phyloP scores from a whole-genome alignment of 2,329 filamentous ascomycete genomes.

The Paecilomyces variotii region DNA sequence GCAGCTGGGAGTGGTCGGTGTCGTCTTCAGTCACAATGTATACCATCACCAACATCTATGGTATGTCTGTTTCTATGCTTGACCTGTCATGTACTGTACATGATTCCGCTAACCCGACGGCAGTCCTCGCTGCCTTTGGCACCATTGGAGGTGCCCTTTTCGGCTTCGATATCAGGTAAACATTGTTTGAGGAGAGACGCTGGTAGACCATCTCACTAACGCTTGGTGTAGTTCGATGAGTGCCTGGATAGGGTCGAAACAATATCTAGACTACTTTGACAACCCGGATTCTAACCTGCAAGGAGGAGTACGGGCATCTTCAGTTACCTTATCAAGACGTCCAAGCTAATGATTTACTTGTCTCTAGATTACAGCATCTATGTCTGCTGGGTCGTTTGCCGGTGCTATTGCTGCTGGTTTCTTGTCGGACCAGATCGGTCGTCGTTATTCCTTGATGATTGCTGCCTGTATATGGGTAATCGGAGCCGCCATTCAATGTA shows the following conservation, averaged over 20 bases:
- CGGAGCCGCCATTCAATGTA: constrained; percentile 25
- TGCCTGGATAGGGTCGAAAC: constrained; percentile 42
- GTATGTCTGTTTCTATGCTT: constrained; percentile 4
- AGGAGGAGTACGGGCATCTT: constrained; percentile 22
- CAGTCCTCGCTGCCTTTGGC: constrained; percentile 47
- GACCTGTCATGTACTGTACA: not conserved
- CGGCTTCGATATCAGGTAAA: constrained; percentile 52
- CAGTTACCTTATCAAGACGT: constrained; percentile 7
- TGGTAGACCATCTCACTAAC: not conserved
- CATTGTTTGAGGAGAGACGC: constrained; percentile 30
- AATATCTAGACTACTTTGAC: constrained; percentile 50
- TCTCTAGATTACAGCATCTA: constrained; percentile 58
- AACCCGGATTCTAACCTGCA: constrained; percentile 32
- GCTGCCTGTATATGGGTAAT: constrained; percentile 26
- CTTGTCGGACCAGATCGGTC: constrained; percentile 28
- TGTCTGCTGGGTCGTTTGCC: constrained; percentile 63
- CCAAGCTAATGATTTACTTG: not conserved
- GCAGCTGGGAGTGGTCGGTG: not conserved
- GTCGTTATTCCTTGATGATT: constrained; percentile 34
- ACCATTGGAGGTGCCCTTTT: constrained; percentile 51
- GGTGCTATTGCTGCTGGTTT: constrained; percentile 44
- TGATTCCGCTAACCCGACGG: not conserved
- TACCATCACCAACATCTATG: constrained; percentile 43
- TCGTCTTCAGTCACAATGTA: constrained; percentile 11
- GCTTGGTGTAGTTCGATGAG: constrained; percentile 25